Evolutionary conservation across 352 stramenopile genomes (phyloP).

Genomic region (Bremia lactucae): DNA sequence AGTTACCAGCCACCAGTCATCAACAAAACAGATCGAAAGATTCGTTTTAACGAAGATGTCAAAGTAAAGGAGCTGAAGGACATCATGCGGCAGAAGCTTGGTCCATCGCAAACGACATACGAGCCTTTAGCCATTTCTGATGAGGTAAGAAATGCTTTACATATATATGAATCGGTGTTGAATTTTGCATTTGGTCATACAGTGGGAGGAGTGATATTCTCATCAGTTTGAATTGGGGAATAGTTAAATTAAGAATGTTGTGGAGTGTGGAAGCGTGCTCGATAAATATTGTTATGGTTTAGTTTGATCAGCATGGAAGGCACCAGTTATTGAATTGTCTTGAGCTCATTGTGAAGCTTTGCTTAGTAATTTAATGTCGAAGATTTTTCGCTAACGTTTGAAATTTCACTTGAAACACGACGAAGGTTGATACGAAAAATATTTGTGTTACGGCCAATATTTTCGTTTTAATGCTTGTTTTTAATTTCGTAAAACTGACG

Average conservation of each 20-base stretch:
- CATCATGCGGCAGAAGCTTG: constrained; percentile 49
- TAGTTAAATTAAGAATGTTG: constrained; percentile 8
- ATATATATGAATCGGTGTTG: not conserved
- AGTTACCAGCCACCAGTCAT: constrained; percentile 49
- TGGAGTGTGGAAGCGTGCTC: constrained; percentile 5
- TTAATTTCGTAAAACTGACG: too few species aligned
- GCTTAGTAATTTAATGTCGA: too few species aligned
- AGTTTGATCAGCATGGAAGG: too few species aligned
- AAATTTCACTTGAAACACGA: too few species aligned
- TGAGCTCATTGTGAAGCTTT: too few species aligned
- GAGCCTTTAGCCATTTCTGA: constrained; percentile 45
- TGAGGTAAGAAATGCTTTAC: constrained; percentile 27
- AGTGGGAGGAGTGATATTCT: constrained; percentile 18
- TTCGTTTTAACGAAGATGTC: constrained; percentile 41
- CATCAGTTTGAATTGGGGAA: constrained; percentile 1
- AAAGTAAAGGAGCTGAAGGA: constrained; percentile 76
- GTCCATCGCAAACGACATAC: constrained; percentile 47
- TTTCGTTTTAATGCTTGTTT: too few species aligned
- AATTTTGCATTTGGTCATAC: not conserved
- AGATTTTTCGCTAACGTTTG: too few species aligned
- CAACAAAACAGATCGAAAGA: constrained; percentile 14
- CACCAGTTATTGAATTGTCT: too few species aligned
- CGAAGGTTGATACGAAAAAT: too few species aligned
- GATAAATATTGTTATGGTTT: constrained; percentile 8
- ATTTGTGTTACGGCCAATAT: too few species aligned